Evolutionary conservation across 2,329 filamentous ascomycete species (phyloP), one percentile per base, ranked within the genome.

Genomic region (Aspergillus candidus): DNA sequence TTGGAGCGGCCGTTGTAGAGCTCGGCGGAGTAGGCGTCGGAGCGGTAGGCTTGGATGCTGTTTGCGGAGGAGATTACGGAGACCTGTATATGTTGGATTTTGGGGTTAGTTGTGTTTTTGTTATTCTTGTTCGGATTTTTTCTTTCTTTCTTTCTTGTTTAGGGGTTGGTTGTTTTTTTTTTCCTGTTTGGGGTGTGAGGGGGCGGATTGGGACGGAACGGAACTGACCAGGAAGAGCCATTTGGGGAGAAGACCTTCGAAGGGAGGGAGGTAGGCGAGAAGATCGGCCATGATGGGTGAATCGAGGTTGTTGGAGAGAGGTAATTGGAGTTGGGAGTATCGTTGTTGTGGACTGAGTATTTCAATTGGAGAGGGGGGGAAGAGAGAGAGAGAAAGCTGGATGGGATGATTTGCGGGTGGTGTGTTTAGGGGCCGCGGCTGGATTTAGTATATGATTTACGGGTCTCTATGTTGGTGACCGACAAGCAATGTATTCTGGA

Each of bases 1-100:
- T 81, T 68, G 22, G 22, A 27, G 57, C 80, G 81, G 51, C 48
- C 55, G 39, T 58, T 66, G 60, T 97, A 98, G 61, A 97, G 80
- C 65, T 88, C 84, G n/a, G 83, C 81, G 6, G 89, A 89, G 71
- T 87, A 94, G 65, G 82, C 76, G 3, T 90, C 76, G 13, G 88
- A 94, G 31, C 73, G 60, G 70, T 94, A 94, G 62, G 86, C 82
- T 73, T 96, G 90, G 37, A 94, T 64, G 31, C 82, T 85, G 74
- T 98, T 98, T 59, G 80, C 84, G 47, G 93, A 75, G 27, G 91
- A 88, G 45, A 94, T 78, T 44, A 89, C 62, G 44, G 88, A 88
- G 62, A 94, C 78, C 91, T 96, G 52, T 18, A 38, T 30, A 40
- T 34, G 35, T 32, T 35, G 45, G 39, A 48, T 50, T 46, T 40